phyloP scores from a whole-genome alignment of 1,139 yeast genomes.

The Yamadazyma blattariae region DNA sequence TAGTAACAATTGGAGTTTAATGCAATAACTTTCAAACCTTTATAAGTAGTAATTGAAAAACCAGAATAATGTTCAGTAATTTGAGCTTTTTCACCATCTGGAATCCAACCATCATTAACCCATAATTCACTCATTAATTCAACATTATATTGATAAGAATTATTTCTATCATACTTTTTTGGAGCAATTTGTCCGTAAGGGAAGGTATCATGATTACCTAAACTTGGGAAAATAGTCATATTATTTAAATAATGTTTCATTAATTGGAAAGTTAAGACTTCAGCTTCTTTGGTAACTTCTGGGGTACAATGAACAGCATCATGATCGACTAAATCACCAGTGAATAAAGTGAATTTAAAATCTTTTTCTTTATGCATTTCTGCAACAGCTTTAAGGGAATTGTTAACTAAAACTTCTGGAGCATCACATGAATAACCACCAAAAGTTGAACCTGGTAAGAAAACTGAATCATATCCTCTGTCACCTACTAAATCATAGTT shows the following conservation, averaged over 20 bases:
- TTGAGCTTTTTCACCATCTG: slow-evolving; percentile 20
- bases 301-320: slow-evolving; percentile 46
- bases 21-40: slow-evolving; percentile 61
- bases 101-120: slow-evolving; percentile 41
- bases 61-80: slow-evolving; percentile 54
- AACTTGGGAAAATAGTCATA: slow-evolving; percentile 59
- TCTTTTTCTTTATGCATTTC: slow-evolving; percentile 24
- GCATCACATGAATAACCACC: slow-evolving; percentile 66
- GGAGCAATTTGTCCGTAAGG: slow-evolving; percentile 73
- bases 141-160: slow-evolving; percentile 56
- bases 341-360: slow-evolving; percentile 62
- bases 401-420: slow-evolving; percentile 58
- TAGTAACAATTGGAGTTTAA: slow-evolving; percentile 68
- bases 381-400: slow-evolving; percentile 47
- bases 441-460: slow-evolving; percentile 55
- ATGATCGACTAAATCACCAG: slow-evolving; percentile 71
- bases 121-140: slow-evolving; percentile 61
- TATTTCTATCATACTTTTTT: slow-evolving; percentile 29
- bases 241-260: slow-evolving; percentile 53
- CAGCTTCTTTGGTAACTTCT: slow-evolving; percentile 51
- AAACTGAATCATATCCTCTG: slow-evolving; percentile 39
- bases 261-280: slow-evolving; percentile 47
- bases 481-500: slow-evolving; percentile 34
- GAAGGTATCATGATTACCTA: slow-evolving; percentile 74
- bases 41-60: slow-evolving; percentile 52